Evolutionary conservation across 2,329 filamentous ascomycete genomes (phyloP).

Genomic region (Aspergillus awamori): DNA sequence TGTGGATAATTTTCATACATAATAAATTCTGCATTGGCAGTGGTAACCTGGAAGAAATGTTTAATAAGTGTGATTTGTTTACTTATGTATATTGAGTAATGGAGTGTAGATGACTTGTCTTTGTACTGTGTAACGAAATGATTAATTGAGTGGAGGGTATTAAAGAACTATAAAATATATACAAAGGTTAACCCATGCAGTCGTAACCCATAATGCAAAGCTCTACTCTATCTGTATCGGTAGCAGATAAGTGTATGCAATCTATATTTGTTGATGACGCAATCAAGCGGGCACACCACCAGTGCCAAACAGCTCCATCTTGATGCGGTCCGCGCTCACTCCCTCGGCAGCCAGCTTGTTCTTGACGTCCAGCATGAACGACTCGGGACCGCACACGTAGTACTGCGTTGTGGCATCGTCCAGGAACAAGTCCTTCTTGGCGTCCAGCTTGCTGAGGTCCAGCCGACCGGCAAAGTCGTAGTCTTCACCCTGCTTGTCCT

Average conservation of each 20-base stretch:
- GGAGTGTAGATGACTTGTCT: too few species aligned
- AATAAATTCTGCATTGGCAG: too few species aligned
- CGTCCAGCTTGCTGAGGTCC: conserved; percentile 59
- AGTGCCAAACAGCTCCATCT: conserved; percentile 70
- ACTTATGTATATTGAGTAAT: too few species aligned
- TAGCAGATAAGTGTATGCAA: background rate
- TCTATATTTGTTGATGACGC: background rate
- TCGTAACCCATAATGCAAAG: background rate
- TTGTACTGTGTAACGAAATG: background rate
- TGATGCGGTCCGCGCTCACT: conserved; percentile 61
- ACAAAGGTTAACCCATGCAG: background rate
- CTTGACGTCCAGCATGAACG: conserved; percentile 68
- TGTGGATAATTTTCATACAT: too few species aligned
- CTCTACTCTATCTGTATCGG: background rate
- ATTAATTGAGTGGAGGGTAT: background rate
- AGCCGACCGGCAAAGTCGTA: conserved; percentile 64
- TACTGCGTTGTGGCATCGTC: conserved; percentile 62
- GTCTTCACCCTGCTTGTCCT: conserved; percentile 56
- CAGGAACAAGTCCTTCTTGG: conserved; percentile 58
- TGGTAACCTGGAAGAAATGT: too few species aligned
- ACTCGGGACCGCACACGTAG: conserved; percentile 70
- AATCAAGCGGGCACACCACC: conserved; percentile 41
- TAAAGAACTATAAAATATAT: background rate
- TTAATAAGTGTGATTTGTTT: too few species aligned
- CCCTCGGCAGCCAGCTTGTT: conserved; percentile 57